Evolutionary conservation across 139 green algal species (phyloP), one percentile per base, ranked within the genome.

Genomic region (Chlorella sp.): DNA sequence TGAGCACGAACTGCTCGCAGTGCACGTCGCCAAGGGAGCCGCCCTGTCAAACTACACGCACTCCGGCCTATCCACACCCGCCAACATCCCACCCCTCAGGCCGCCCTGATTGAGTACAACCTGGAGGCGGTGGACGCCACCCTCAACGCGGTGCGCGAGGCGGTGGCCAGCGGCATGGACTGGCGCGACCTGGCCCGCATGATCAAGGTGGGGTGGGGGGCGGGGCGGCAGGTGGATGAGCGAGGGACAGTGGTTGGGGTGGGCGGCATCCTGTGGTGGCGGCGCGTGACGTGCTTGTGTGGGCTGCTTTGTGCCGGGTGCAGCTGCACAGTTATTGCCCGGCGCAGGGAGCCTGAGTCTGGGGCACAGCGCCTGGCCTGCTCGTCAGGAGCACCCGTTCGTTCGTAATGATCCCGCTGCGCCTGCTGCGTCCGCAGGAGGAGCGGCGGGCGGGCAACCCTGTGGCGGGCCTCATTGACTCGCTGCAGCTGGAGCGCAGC

Each of bases 381-480:
- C n/a, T 36, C 34, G 34, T 73, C 65, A n/a, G n/a, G n/a, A n/a
- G n/a, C n/a, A n/a, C n/a, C n/a, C n/a, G n/a, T 20, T 13, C n/a
- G 17, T 43, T 13, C 65, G n/a, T 89, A 91, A 65, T 24, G 22
- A 65, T 24, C 65, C 65, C 34, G 16, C 9, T 11, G 13, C 73
- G 14, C 44, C 0, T 65, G 38, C 69, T 72, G 30, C 13, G 8
- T 34, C 64, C 44, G 62, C 62, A 73, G 65, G 80, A 74, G 22
- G 94, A 97, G 93, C 85, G 89, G 44, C 84, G 86, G 7, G 93
- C 92, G 6, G 97, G 97, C 48, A 99, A 99, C 87, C 97, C 97
- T 0, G 94, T 99, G 77, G 96, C 96, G 0, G 82, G 43, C 0
- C 81, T 95, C 22, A 94, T 99, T 36, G 89, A 95, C 64, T 92